Evolutionary conservation across 2,329 filamentous ascomycete genomes (phyloP), one percentile per base, ranked within the genome.

Genomic region (Aspergillus amoenus): DNA sequence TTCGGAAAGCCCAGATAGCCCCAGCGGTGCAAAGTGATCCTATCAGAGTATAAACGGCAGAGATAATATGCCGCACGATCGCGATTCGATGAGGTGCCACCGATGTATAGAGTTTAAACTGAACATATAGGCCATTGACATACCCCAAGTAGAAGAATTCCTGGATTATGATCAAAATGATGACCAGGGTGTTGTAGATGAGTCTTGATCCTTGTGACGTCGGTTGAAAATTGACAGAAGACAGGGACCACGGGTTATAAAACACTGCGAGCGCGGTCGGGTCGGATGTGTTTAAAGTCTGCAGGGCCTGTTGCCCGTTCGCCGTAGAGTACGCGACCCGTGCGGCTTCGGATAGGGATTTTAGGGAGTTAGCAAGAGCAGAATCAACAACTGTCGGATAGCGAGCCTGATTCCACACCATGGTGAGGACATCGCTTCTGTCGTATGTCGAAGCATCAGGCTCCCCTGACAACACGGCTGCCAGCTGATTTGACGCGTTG

Each of bases 111-210:
- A 79, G 63, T 5, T 73, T 67, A 60, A 75, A 76, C 44, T 73
- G 64, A 3, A 54, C 58, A 43, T 70, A 73, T n/a, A 80, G 66
- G 13, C 76, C 77, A 62, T 81, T 81, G 58, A 80, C 62, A 43
- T 71, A 73, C 27, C 76, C 71, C 12, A 81, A 66, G 60, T 75
- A 81, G 70, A 81, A 80, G 68, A 81, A 81, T 59, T 81, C 74
- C 55, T 78, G 74, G 34, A 81, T 73, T 11, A 81, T 63, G n/a
- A 78, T 73, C 32, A 81, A 68, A 46, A 79, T 75, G 51, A 80
- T 73, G 3, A 73, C 68, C 6, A 79, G 63, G 0, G 76, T 80
- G 60, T 80, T 81, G 65, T 79, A 78, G 51, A 80, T 69, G 0
- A 77, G 63, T 2, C 76, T 66, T 1, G 76, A 71, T 3, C 77